Evolutionary conservation across 345 rosid genomes (phyloP), one percentile per base, ranked within the genome.

Genomic region (Populus nigra): DNA sequence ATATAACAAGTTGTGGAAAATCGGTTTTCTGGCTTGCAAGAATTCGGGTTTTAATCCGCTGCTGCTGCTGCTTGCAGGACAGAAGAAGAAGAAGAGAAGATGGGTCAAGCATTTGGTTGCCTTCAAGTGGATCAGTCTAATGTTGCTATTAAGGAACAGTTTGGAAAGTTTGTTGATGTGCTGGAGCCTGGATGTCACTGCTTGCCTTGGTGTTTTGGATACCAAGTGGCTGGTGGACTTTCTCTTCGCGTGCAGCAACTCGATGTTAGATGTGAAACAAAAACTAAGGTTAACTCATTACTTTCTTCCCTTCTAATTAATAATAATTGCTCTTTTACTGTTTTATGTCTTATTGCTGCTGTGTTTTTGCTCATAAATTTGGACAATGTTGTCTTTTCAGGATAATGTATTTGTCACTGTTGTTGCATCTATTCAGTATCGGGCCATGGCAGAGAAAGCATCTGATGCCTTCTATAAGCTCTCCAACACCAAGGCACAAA

Each of bases 171-270:
- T 68, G 80, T 76, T 55, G 76, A 84, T 68, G 87, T 78, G 15
- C 83, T 84, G 67, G 80, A 84, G 17, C 84, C 84, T 73, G 83
- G 87, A 4, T 81, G 84, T 8, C 81, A 78, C 45, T 84, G 76
- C 41, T n/a, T 81, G 73, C 84, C 84, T 13, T 84, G 87, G 87
- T 81, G 80, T 63, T 72, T 81, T 7, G 87, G 87, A 0, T 61
- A 45, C 61, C 69, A 76, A 70, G 5, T 78, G 59, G 81, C 81
- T 18, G 87, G 79, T 59, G 27, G 15, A 22, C 74, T 84, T 22
- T 81, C 84, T 6, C 45, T 84, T 12, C 82, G 83, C 13, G 76
- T 81, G 50, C 80, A 84, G 36, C 84, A 78, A 23, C 78, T 84
- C 10, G 79, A 82, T 65, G 76, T 82, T 70, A 38, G 23, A 10